phyloP scores from a whole-genome alignment of 169 alveolate genomes.

The Cryptosporidium viatorum region DNA sequence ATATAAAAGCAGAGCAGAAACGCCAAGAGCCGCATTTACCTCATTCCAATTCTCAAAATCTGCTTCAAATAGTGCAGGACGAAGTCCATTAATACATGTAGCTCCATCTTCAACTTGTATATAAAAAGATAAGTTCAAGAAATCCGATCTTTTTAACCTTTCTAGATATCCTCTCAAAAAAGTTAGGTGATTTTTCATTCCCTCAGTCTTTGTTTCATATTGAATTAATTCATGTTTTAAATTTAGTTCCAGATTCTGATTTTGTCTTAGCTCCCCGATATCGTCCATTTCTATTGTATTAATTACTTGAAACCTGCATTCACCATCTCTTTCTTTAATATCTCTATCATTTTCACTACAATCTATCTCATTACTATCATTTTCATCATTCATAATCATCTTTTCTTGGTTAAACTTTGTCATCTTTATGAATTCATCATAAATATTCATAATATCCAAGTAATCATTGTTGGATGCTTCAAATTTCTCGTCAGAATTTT shows the following conservation, averaged over 20 bases:
- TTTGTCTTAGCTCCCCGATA: neutral
- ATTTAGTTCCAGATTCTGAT: constrained; percentile 9
- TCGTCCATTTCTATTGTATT: constrained; percentile 35
- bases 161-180: constrained; percentile 8
- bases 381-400: neutral
- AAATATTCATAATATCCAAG: neutral
- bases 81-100: constrained; percentile 23
- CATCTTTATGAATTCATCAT: neutral
- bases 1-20: constrained; percentile 2
- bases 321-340: neutral
- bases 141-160: constrained; percentile 17
- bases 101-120: constrained; percentile 22
- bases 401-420: neutral
- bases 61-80: constrained; percentile 4
- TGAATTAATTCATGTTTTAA: constrained; percentile 23
- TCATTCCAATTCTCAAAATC: constrained; percentile 59
- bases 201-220: constrained; percentile 7
- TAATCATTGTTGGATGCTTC: neutral
- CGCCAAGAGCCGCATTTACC: constrained; percentile 44
- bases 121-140: constrained; percentile 32
- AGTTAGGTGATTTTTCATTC: neutral
- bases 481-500: neutral
- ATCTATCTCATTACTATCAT: neutral
- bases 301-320: neutral
- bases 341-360: neutral